phyloP scores from a whole-genome alignment of 306 rosid genomes.

The Cucumis sativus region DNA sequence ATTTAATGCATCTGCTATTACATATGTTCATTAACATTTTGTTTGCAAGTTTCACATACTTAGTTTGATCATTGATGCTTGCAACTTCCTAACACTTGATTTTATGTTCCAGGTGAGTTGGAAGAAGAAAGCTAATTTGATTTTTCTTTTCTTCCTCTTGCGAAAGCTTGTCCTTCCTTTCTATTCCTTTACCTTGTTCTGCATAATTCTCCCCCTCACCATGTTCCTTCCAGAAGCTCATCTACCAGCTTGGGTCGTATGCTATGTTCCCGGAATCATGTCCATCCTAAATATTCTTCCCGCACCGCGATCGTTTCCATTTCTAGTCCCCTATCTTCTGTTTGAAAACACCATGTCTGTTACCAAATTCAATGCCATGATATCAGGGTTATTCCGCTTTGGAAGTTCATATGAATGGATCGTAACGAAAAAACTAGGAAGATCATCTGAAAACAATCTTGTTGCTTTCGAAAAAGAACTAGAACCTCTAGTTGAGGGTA shows the following conservation, averaged over 20 bases:
- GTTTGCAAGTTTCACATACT: background rate
- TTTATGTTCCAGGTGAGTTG: slow-evolving; percentile 55
- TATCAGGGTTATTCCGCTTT: slow-evolving; percentile 80
- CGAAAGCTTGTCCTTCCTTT: slow-evolving; percentile 94
- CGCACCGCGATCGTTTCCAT: slow-evolving; percentile 77
- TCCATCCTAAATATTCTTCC: slow-evolving; percentile 79
- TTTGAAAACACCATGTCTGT: slow-evolving; percentile 98
- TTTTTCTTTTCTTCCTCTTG: slow-evolving; percentile 87
- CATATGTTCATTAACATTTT: background rate
- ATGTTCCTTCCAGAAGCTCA: slow-evolving; percentile 99
- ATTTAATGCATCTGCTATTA: background rate
- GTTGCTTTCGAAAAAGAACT: slow-evolving; percentile 63
- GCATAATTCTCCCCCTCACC: slow-evolving; percentile 95
- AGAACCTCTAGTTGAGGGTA: slow-evolving; percentile 39
- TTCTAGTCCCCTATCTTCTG: slow-evolving; percentile 84
- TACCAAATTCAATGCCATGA: slow-evolving; percentile 95
- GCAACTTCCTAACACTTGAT: background rate
- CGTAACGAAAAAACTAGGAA: slow-evolving; percentile 86
- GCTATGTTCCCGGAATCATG: slow-evolving; percentile 94
- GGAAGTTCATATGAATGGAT: slow-evolving; percentile 97
- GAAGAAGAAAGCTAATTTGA: slow-evolving; percentile 70
- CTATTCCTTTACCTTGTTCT: slow-evolving; percentile 91
- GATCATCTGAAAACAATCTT: slow-evolving; percentile 89
- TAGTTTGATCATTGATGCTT: background rate
- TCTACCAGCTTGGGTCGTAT: slow-evolving; percentile 92